These are phyloP conservation scores for Colletotrichum sublineola DNA, from an alignment of 2,329 filamentous ascomycete genomes.

Conservation along the genomic window DNA sequence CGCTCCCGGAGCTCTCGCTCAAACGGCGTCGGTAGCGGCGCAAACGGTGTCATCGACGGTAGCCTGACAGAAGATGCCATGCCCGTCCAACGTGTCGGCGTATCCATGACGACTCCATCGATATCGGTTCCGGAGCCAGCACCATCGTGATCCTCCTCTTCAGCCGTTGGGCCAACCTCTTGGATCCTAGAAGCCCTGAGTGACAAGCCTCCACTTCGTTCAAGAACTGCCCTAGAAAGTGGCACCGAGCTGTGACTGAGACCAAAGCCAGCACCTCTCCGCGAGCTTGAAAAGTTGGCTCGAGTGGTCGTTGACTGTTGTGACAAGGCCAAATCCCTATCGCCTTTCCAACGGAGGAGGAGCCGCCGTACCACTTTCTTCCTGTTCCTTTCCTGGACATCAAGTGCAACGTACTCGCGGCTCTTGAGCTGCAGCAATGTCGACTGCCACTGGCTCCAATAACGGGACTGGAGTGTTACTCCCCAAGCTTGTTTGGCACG, in stretches of 20 bases:
- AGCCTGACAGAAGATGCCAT: slow-evolving; percentile 54
- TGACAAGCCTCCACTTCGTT: slow-evolving; percentile 19
- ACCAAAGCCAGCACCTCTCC: slow-evolving; percentile 13
- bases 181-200: slow-evolving; percentile 23
- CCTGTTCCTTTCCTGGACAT: slow-evolving; percentile 39
- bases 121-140: slow-evolving; percentile 21
- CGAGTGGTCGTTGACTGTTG: slow-evolving; percentile 13
- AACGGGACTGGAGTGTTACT: slow-evolving; percentile 27
- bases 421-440: slow-evolving; percentile 41
- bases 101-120: slow-evolving; percentile 49
- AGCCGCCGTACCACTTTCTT: slow-evolving; percentile 37
- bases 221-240: slow-evolving; percentile 30
- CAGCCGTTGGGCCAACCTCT: slow-evolving; percentile 19
- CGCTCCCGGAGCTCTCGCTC: slow-evolving; percentile 51
- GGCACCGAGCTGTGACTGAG: slow-evolving; percentile 18
- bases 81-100: slow-evolving; percentile 63
- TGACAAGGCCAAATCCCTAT: slow-evolving; percentile 4
- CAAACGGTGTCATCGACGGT: slow-evolving; percentile 59
- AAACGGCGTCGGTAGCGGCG: slow-evolving; percentile 59
- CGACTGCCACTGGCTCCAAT: slow-evolving; percentile 42
- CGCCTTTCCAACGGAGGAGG: slow-evolving; percentile 37
- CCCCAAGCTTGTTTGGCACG: slow-evolving; percentile 25
- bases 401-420: slow-evolving; percentile 38
- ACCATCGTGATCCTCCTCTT: slow-evolving; percentile 39
- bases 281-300: slow-evolving; percentile 23